Base-by-base conservation (phyloP, 345 rosid species). In the Ceriops decandra region DNA sequence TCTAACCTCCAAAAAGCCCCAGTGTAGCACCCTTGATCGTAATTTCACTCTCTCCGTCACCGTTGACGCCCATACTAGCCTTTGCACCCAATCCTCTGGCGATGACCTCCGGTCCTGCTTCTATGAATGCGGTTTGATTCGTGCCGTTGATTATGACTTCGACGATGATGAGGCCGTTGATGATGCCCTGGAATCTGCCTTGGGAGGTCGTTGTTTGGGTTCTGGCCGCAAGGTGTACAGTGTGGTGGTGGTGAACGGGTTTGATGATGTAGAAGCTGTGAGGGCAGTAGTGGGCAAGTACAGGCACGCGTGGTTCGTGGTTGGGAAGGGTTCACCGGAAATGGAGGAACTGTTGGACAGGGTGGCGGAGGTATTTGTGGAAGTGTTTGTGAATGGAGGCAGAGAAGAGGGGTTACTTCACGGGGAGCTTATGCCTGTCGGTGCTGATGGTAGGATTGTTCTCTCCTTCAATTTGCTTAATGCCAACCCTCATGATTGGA, bases 371-470 rank as follows among this genome's bases (percentile, higher is more conserved):
- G 76, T 86, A 56, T 86, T 95, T 28, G 87, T 84, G 16, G 84
- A 84, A 76, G 82, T 85, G 82, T 91, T 91, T 83, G 82, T 79
- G n/a, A 86, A 91, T 65, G 98, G 98, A 57, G 98, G 93, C 35
- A 83, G 81, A 70, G 92, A 89, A 26, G 87, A 90, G 52, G 96
- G 85, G 1, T 78, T 81, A 53, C 84, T 95, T 72, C 88, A 75
- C 53, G 88, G 82, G 53, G 99, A 88, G 85, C 90, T 87, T 76
- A 91, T 91, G 96, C 99, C 99, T 7, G 96, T 90, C 17, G 98
- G 97, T 69, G 80, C 99, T 33, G 97, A 95, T 82, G 96, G 99
- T 63, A 91, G 54, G 79, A 81, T 89, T 62, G 87, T 89, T 76
- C 91, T 91, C 56, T 93, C 98, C 0, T 91, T 91, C 70, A 95